Evolutionary conservation across 306 rosid genomes (phyloP), one percentile per base, ranked within the genome.

Genomic region (Sechiopsis laciniata): DNA sequence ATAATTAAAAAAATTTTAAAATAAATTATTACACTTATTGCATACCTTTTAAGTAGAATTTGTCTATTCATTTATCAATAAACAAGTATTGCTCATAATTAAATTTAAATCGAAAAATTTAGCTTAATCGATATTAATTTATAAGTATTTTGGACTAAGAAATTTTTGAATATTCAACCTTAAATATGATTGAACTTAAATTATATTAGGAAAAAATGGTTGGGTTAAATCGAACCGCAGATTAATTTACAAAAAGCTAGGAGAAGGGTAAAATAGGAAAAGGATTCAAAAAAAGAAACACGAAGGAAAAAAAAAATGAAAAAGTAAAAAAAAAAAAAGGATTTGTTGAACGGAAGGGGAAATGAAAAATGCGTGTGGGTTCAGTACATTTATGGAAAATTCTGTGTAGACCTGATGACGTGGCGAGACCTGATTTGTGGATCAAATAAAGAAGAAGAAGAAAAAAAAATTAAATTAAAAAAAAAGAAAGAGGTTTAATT

Each of bases 281-380:
- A 15, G 55, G 17, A 52, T 14, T 15, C 8, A 51, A 5, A 51
- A 51, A 51, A 51, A 16, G 29, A 26, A 26, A 26, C 1, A 12
- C 4, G 16, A 50, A 14, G 14, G n/a, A 13, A 51, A 51, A 13
- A 51, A 12, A 51, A 51, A 68, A 32, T 32, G 5, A 32, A 32
- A 32, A 26, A 26, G 29, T 32, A 32, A 32, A 32, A 32, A 4
- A 32, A 32, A 1, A 32, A 32, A 32, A 48, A 78, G 51, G 75
- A 77, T 73, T 69, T 46, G 16, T 40, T 45, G 24, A 45, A 48
- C 6, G 35, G 20, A 5, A 55, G 10, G 6, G 56, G 54, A 19
- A 29, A 63, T 35, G 70, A 37, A 68, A 69, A 57, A 69, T 51
- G 70, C 77, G 84, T 77, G 80, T 54, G 76, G 84, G 88, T 54